Conservation (phyloP, 2,329 filamentous ascomycete genomes). For the Coleophoma crateriformis region DNA sequence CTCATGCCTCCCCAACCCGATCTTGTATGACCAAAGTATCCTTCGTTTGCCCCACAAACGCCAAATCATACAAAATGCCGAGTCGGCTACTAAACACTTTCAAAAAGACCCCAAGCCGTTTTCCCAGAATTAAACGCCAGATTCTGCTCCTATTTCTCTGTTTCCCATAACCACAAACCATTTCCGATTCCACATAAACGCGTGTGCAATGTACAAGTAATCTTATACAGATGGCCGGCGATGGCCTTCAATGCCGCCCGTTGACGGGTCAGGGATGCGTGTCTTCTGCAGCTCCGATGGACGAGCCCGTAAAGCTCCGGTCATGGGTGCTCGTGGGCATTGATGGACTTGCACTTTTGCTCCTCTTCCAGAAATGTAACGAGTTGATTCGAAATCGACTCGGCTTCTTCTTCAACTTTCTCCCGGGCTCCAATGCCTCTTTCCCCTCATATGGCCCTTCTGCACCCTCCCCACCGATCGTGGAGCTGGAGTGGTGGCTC, state of each 20-base stretch:
- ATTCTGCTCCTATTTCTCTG: background rate
- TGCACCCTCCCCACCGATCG: slow-evolving; percentile 2
- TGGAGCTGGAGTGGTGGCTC: slow-evolving; percentile 6
- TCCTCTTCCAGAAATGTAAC: slow-evolving; percentile 25
- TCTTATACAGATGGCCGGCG: background rate
- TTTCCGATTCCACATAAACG: background rate
- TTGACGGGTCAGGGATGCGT: too few relatives aligned
- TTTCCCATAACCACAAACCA: background rate
- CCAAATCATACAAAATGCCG: background rate
- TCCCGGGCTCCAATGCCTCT: slow-evolving; percentile 24
- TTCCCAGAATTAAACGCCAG: background rate
- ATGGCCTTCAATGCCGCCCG: background rate
- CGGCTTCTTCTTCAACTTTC: slow-evolving; percentile 54
- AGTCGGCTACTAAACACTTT: too few relatives aligned
- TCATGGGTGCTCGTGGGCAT: slow-evolving; percentile 4
- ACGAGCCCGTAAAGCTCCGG: background rate
- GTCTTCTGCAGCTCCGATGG: too few relatives aligned
- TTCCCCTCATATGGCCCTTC: slow-evolving; percentile 6
- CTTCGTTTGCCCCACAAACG: background rate
- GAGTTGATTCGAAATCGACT: slow-evolving; percentile 58
- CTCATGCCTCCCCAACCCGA: background rate
- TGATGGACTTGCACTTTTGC: slow-evolving; percentile 23
- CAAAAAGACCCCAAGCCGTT: too few relatives aligned
- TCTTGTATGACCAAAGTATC: too few relatives aligned
- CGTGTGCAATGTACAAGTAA: background rate